Conservation (phyloP, 371 early-diverging fungal genomes). For the Mucor saturninus region DNA sequence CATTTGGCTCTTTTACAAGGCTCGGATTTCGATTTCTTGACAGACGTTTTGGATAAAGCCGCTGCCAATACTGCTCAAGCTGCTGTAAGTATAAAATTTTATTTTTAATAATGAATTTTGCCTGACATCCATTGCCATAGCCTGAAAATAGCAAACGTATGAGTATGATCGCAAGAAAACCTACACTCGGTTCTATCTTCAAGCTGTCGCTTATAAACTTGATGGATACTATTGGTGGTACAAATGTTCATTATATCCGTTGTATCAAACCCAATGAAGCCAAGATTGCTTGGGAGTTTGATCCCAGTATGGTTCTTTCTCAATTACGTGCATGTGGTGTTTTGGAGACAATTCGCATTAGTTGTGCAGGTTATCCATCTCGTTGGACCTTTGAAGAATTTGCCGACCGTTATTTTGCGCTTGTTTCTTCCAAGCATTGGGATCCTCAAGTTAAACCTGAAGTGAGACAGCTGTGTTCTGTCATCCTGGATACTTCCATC, state of each 20-base stretch:
- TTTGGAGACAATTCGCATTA: slow-evolving; percentile 98
- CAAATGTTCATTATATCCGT: slow-evolving; percentile 96
- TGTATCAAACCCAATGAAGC: slow-evolving; percentile 98
- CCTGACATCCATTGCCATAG: slow-evolving; percentile 7
- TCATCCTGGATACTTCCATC: slow-evolving; percentile 72
- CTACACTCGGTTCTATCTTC: slow-evolving; percentile 88
- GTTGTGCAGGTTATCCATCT: slow-evolving; percentile 98
- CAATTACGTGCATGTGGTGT: slow-evolving; percentile 99
- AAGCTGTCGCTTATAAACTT: slow-evolving; percentile 84
- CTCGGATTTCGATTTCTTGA: slow-evolving; percentile 75
- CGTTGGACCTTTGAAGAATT: slow-evolving; percentile 96
- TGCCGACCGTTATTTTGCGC: slow-evolving; percentile 88
- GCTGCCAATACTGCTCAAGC: slow-evolving; percentile 48
- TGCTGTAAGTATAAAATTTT: slow-evolving; percentile 21
- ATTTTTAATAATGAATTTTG: not conserved
- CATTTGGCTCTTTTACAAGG: slow-evolving; percentile 74
- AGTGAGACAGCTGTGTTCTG: slow-evolving; percentile 54
- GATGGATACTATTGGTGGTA: slow-evolving; percentile 92
- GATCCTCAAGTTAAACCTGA: slow-evolving; percentile 44
- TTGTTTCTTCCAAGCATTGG: slow-evolving; percentile 80
- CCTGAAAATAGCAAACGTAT: slow-evolving; percentile 56
- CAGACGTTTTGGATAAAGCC: slow-evolving; percentile 67
- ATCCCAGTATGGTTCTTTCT: slow-evolving; percentile 90
- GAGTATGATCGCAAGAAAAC: slow-evolving; percentile 71
- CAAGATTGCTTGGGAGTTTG: slow-evolving; percentile 89